Evolutionary conservation across 768 basidiomycete species (phyloP).

Genomic region (Auricularia sp.): DNA sequence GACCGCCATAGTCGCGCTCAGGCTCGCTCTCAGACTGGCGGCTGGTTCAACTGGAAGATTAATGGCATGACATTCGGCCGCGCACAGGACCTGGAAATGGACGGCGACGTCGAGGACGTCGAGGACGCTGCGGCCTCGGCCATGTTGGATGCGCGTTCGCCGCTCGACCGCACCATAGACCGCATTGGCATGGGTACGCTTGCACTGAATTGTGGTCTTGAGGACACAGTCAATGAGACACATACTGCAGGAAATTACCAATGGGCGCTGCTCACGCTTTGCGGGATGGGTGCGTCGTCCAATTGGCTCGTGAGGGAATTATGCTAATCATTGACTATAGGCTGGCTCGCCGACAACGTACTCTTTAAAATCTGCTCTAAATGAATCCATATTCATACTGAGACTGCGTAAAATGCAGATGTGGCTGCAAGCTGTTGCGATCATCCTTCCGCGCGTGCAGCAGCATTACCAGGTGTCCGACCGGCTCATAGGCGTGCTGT

Average conservation of each 20-base stretch:
- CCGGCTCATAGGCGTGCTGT: conserved; percentile 31
- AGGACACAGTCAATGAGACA: not conserved
- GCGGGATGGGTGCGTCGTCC: conserved; percentile 65
- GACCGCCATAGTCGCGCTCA: no score
- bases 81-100: not conserved
- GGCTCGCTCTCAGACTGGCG: no score
- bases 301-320: not conserved
- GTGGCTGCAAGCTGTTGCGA: conserved; percentile 88
- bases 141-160: conserved; percentile 18
- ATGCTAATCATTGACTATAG: conserved; percentile 27
- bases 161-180: conserved; percentile 79
- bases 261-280: conserved; percentile 71
- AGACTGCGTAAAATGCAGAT: conserved; percentile 40
- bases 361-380: conserved; percentile 13
- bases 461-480: conserved; percentile 65
- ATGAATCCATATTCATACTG: not conserved
- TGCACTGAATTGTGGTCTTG: not conserved
- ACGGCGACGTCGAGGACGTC: conserved; percentile 13
- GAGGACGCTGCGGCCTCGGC: conserved; percentile 15
- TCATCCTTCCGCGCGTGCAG: conserved; percentile 94
- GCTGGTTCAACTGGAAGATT: no score
- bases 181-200: conserved; percentile 75
- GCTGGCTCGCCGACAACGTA: conserved; percentile 93
- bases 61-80: no score
- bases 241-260: conserved; percentile 54